A percentile compares a stretch with the other conserved stretches of the same genome.
Conservation (phyloP, 805 yeast genomes). For the Kregervanrija fluxuum region DNA sequence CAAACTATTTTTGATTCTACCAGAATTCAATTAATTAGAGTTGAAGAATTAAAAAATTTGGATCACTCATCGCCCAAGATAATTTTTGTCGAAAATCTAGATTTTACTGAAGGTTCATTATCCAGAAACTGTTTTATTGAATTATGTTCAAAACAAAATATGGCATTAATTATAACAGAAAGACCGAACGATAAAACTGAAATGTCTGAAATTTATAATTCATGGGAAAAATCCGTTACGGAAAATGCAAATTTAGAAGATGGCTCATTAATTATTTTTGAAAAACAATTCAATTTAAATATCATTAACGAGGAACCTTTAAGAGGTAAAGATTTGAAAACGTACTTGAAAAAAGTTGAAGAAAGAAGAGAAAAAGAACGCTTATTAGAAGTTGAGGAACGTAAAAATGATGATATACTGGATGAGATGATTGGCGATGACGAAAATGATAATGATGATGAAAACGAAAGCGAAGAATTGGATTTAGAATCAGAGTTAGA, state of each 20-base stretch:
- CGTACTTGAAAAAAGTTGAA: conserved; percentile 40
- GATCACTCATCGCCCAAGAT: conserved; percentile 59
- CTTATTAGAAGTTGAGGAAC: conserved; percentile 26
- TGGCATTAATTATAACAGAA: conserved; percentile 73
- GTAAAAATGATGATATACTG: conserved; percentile 25
- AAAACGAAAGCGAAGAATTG: conserved; percentile 1
- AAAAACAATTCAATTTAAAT: conserved; percentile 31
- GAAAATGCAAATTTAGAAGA: conserved; percentile 39
- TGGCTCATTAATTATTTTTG: conserved; percentile 52
- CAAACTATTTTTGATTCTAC: conserved; percentile 66
- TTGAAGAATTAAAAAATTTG: conserved; percentile 46
- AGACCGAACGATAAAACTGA: conserved; percentile 39
- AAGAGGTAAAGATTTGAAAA: conserved; percentile 41
- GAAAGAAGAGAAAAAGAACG: conserved; percentile 35
- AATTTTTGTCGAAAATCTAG: conserved; percentile 68
- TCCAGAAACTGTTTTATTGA: conserved; percentile 44
- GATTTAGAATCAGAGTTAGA: background rate
- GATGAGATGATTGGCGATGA: conserved; percentile 25
- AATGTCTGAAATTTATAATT: conserved; percentile 41
- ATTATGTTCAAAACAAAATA: conserved; percentile 56
- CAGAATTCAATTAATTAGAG: conserved; percentile 49
- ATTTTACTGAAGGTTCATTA: conserved; percentile 55
- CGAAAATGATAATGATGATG: background rate
- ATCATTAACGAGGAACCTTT: conserved; percentile 41
- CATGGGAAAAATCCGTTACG: conserved; percentile 44